Base-by-base conservation (phyloP, 2,329 filamentous ascomycete genomes). In the Colletotrichum eleusines region DNA sequence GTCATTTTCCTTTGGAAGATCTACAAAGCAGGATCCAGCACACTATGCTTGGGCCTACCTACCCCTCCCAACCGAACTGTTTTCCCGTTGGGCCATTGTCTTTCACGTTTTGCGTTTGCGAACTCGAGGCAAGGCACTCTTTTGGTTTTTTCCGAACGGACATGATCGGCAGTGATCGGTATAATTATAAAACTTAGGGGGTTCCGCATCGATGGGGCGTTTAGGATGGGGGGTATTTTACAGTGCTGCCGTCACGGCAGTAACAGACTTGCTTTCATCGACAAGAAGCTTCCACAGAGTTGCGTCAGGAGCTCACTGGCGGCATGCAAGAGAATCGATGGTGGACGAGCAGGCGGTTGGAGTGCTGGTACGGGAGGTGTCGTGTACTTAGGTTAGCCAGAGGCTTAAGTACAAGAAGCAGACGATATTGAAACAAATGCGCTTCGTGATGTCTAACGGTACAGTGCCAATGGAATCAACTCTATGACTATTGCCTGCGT, bases 181-280 rank as follows among this genome's bases (percentile, higher is more conserved):
- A 63, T 69, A 63, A 63, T 63, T 68, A 23, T 63, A 71, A 71
- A 63, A 68, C 44, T 62, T 59, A 44, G 44, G 65, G 64, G 59
- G 31, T 59, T 33, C 40, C 53, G 46, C 69, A 71, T 69, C 23
- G 44, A 44, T 62, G 57, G 64, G 68, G 69, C 69, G 69, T 71
- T 71, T 8, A 23, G 59, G 65, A 33, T 28, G 53, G 65, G 28
- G 65, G 54, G 66, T 26, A 66, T 18, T 54, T 60, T 40, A 50
- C 53, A 50, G 42, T 50, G n/a, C 42, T 51, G 51, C 53, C 54
- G 14, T 33, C 44, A 23, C 18, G 35, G n/a, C 38, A 28, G 48
- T n/a, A 51, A 44, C 51, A 40, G n/a, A 51, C 23, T 50, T 20
- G 12, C 50, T 69, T 16, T 51, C 33, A n/a, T 48, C n/a, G 5